phyloP scores from a whole-genome alignment of 2,329 filamentous ascomycete genomes.

The Madurella mycetomatis region DNA sequence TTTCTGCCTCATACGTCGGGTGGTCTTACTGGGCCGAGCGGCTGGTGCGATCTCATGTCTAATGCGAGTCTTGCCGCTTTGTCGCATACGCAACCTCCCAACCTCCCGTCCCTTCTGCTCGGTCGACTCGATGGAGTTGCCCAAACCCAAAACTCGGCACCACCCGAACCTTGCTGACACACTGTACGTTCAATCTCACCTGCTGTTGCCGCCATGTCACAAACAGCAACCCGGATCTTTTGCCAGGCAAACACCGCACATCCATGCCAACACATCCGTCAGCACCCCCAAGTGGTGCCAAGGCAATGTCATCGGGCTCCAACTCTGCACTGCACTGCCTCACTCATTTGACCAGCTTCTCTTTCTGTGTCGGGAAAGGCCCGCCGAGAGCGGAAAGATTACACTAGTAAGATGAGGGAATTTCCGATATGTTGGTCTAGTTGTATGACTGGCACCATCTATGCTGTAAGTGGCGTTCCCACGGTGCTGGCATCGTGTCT shows the following conservation, averaged over 20 bases:
- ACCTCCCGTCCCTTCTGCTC: too few relatives aligned
- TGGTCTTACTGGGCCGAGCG: too few relatives aligned
- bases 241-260: not conserved
- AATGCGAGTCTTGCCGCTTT: too few relatives aligned
- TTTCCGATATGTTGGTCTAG: not conserved
- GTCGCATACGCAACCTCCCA: too few relatives aligned
- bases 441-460: not conserved
- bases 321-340: not conserved
- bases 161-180: too few relatives aligned
- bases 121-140: too few relatives aligned
- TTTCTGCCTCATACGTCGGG: not conserved
- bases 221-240: not conserved
- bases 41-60: too few relatives aligned
- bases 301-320: not conserved
- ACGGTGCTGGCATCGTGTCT: not conserved
- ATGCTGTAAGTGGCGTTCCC: not conserved
- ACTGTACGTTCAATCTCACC: too few relatives aligned
- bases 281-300: not conserved
- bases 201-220: too few relatives aligned
- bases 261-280: not conserved
- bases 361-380: too few relatives aligned
- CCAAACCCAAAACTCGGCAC: too few relatives aligned
- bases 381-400: not conserved
- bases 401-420: not conserved
- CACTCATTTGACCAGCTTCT: not conserved